These are phyloP conservation scores for Ustilaginoidea virens DNA, from an alignment of 2,329 filamentous ascomycete species.

Conservation along the genomic window DNA sequence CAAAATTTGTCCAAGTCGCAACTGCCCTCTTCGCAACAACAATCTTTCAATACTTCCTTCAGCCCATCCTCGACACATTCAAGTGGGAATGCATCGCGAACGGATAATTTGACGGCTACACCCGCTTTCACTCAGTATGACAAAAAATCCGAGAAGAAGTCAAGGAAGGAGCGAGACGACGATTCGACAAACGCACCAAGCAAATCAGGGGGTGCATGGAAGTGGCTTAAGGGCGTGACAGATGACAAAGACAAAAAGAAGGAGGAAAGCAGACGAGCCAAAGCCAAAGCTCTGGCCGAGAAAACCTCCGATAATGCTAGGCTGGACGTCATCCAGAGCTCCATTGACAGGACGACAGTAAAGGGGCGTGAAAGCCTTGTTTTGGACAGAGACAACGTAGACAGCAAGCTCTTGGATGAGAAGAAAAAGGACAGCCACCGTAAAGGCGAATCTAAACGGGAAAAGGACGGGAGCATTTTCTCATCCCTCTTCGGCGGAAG, in stretches of 20 bases:
- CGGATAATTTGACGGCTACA: constrained; percentile 66
- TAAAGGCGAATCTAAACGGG: constrained; percentile 70
- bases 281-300: constrained; percentile 40
- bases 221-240: constrained; percentile 68
- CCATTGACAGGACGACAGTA: constrained; percentile 53
- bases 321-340: constrained; percentile 74
- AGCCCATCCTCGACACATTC: constrained; percentile 45
- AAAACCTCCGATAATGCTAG: constrained; percentile 63
- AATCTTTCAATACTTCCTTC: constrained; percentile 14
- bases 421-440: constrained; percentile 65
- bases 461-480: constrained; percentile 87
- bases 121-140: constrained; percentile 57
- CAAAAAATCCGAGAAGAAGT: constrained; percentile 57
- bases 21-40: constrained; percentile 5
- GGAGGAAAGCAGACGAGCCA: constrained; percentile 51
- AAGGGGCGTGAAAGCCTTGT: constrained; percentile 71
- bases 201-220: constrained; percentile 55
- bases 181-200: constrained; percentile 43
- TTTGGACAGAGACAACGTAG: constrained; percentile 60
- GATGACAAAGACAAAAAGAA: constrained; percentile 49
- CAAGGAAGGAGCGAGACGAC: constrained; percentile 57
- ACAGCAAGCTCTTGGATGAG: constrained; percentile 62
- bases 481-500: constrained; percentile 82
- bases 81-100: constrained; percentile 49
- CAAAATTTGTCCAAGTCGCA: constrained; percentile 6